Evolutionary conservation across 306 rosid genomes (phyloP).

Genomic region (Cicer pinnatifidum): DNA sequence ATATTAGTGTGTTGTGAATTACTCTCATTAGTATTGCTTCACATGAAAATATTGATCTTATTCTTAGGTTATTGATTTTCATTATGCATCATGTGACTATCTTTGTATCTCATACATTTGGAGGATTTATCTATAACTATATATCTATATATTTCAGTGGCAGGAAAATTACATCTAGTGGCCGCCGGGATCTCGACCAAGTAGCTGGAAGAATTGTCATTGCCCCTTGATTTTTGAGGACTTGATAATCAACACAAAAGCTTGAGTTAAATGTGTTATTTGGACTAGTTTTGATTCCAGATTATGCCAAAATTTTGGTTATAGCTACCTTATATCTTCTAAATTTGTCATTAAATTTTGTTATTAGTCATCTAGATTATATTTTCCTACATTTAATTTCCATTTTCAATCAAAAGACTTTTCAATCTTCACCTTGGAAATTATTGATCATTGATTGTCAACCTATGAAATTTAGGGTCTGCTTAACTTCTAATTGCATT

Average conservation of each 20-base stretch:
- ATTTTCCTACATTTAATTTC: conserved; percentile 9
- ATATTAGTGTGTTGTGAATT: not conserved
- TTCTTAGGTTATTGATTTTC: not conserved
- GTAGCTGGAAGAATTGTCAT: conserved; percentile 50
- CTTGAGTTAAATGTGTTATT: not conserved
- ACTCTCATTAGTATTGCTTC: not conserved
- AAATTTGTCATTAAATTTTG: not conserved
- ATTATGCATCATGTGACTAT: not conserved
- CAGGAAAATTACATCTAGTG: conserved; percentile 52
- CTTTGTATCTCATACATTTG: not conserved
- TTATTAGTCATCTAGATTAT: conserved; percentile 27
- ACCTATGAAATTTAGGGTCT: not conserved
- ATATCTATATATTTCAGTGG: conserved; percentile 38
- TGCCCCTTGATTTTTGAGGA: conserved; percentile 42
- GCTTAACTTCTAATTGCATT: no score
- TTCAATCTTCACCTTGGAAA: conserved; percentile 8
- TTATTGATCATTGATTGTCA: conserved; percentile 3
- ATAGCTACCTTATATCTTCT: not conserved
- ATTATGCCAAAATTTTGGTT: conserved; percentile 8
- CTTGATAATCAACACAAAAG: conserved; percentile 2
- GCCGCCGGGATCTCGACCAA: conserved; percentile 50
- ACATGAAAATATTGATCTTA: not conserved
- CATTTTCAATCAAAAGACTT: no score
- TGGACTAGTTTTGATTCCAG: not conserved
- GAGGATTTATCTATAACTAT: not conserved